Evolutionary conservation across 495 filamentous ascomycete genomes (phyloP), one percentile per base, ranked within the genome.

Genomic region (Neurospora tetrasperma): DNA sequence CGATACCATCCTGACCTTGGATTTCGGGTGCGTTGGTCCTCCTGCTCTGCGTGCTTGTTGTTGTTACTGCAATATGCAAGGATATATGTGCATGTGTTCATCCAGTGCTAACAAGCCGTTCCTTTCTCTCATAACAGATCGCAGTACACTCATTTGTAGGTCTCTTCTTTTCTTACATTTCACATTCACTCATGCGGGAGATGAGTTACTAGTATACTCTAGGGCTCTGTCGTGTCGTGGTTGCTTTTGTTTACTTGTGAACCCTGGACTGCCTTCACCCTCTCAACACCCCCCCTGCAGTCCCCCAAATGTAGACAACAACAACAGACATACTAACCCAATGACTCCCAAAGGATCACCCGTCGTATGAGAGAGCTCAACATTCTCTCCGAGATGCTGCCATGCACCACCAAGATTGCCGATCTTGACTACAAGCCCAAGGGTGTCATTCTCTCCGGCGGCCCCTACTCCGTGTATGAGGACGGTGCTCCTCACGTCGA

Each of bases 381-480:
- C 85, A 87, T 98, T 80, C 97, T 92, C 85, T 89, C 88, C 48
- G 95, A 98, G 84, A 92, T 98, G 90, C 88, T 97, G 66, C 94
- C 94, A 40, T 98, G 95, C 85, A 98, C 93, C 71, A 89, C 90
- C 72, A 96, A 94, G 85, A 79, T 98, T 14, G 81, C 87, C 7
- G 92, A 96, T 69, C 87, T 98, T 14, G 75, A 84, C 35, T 98
- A 87, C 86, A 92, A 88, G 76, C 95, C 95, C 20, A 93, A 92
- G 80, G 94, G 94, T 77, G 87, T 94, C 74, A 90, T 93, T 66
- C 85, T 94, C 20, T 93, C 90, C 18, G 93, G 92, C 73, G 74
- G 76, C 0, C 82, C 83, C n/a, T 78, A 75, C 71, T 82, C 79
- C 10, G 82, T 83, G 42, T 78, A 76, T 48, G 76, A 76, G 62